Conservation (phyloP, 176 grass and related monocot genomes). For the Oryza brachyantha region DNA sequence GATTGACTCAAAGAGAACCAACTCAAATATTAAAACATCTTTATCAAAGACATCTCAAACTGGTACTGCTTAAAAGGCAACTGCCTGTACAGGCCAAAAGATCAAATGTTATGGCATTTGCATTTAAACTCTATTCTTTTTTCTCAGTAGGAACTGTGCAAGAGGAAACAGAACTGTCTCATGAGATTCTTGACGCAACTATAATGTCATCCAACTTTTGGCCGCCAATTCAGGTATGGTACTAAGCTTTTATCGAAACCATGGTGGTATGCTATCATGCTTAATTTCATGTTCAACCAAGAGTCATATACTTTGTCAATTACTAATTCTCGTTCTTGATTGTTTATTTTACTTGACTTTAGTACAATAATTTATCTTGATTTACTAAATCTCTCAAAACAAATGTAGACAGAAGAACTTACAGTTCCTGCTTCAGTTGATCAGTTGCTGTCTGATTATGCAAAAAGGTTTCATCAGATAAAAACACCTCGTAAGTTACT, state of each 20-base stretch:
- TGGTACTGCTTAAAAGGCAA: slow-evolving; percentile 29
- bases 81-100: slow-evolving; percentile 22
- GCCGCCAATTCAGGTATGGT: slow-evolving; percentile 87
- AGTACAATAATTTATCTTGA: slow-evolving; percentile 4
- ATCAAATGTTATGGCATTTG: slow-evolving; percentile 24
- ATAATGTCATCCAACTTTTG: slow-evolving; percentile 98
- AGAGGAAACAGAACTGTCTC: slow-evolving; percentile 54
- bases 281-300: background rate
- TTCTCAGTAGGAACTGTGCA: slow-evolving; percentile 49
- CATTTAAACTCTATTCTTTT: slow-evolving; percentile 31
- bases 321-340: background rate
- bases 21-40: slow-evolving; percentile 97
- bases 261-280: background rate
- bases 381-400: slow-evolving; percentile 18
- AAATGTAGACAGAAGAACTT: slow-evolving; percentile 78
- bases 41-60: slow-evolving; percentile 38
- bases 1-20: slow-evolving; percentile 97
- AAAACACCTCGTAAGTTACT: slow-evolving; percentile 91
- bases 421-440: slow-evolving; percentile 72
- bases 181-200: slow-evolving; percentile 88
- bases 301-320: background rate
- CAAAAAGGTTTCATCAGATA: slow-evolving; percentile 92
- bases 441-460: slow-evolving; percentile 80
- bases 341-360: background rate
- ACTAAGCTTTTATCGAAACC: slow-evolving; percentile 12